Evolutionary conservation across 306 rosid genomes (phyloP).

Genomic region (Cucurbita pepo): DNA sequence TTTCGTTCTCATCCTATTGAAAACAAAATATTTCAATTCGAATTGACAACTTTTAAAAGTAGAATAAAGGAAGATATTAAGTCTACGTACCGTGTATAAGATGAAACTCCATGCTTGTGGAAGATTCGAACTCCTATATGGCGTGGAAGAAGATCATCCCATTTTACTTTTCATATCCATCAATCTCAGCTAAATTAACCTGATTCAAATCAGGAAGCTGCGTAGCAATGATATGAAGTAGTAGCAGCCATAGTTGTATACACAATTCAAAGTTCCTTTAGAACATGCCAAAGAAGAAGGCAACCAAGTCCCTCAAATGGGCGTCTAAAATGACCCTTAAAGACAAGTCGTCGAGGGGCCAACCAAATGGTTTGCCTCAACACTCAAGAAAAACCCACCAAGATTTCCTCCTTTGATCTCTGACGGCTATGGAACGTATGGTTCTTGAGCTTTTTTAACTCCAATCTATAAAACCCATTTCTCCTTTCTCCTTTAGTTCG

Average conservation of each 20-base stretch:
- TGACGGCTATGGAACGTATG: neutral
- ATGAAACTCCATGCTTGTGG: no score
- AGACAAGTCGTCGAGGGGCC: neutral
- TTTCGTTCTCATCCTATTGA: no score
- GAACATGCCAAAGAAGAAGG: neutral
- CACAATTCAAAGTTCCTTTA: neutral
- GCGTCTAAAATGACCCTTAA: neutral
- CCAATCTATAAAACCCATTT: neutral
- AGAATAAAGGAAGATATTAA: no score
- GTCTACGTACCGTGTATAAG: no score
- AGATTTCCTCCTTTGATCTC: neutral
- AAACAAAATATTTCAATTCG: no score
- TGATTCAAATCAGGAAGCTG: neutral
- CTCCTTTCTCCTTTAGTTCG: neutral
- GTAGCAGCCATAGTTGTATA: neutral
- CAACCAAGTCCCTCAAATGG: neutral
- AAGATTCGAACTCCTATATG: neutral
- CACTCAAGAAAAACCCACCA: neutral
- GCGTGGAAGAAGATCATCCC: neutral
- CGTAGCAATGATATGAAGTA: neutral
- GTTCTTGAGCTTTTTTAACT: neutral
- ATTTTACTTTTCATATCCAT: neutral
- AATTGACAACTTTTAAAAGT: no score
- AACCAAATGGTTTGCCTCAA: neutral
- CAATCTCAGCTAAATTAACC: neutral